A percentile compares a stretch with the other conserved stretches of the same genome.
phyloP scores from a whole-genome alignment of 2,329 filamentous ascomycete genomes.

The Amauroascus verrucosus region DNA sequence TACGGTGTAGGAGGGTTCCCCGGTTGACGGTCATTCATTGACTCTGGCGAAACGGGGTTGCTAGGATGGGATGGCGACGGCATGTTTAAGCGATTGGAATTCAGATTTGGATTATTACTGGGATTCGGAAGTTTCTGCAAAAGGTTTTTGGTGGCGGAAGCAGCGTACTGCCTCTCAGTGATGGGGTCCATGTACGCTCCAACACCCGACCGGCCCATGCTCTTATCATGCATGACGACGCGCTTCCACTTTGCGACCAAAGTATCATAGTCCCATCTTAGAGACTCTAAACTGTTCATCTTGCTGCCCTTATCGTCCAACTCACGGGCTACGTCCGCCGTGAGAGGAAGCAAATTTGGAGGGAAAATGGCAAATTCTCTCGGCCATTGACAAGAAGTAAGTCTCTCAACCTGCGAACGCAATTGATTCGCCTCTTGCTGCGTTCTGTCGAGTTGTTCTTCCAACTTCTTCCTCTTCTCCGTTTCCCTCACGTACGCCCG shows the following conservation, averaged over 20 bases:
- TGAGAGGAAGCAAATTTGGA: constrained; percentile 35
- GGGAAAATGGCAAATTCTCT: constrained; percentile 41
- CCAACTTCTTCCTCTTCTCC: constrained; percentile 36
- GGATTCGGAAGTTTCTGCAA: constrained; percentile 3
- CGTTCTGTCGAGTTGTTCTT: constrained; percentile 35
- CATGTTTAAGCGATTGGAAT: constrained; percentile 5
- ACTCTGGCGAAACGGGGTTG: constrained; percentile 8
- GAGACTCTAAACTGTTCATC: constrained; percentile 26
- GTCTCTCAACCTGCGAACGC: constrained; percentile 38
- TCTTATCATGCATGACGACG: constrained; percentile 37
- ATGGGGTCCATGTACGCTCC: constrained; percentile 9
- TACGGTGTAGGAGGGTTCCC: constrained; percentile 5
- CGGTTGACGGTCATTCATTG: constrained; percentile 1
- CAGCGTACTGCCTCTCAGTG: constrained; percentile 2
- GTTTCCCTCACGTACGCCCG: constrained; percentile 39
- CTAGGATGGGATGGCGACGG: constrained; percentile 10
- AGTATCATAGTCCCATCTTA: constrained; percentile 40
- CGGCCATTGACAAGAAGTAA: constrained; percentile 40
- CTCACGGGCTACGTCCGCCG: constrained; percentile 31
- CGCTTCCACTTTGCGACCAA: constrained; percentile 41
- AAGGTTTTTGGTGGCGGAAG: constrained; percentile 2
- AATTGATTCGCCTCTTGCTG: constrained; percentile 42
- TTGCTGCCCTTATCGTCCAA: constrained; percentile 26
- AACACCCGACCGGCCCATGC: constrained; percentile 28
- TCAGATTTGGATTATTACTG: neutral